These are phyloP conservation scores for Trichoderma sp. DNA, from an alignment of 2,329 filamentous ascomycete genomes.

Conservation along the genomic window DNA sequence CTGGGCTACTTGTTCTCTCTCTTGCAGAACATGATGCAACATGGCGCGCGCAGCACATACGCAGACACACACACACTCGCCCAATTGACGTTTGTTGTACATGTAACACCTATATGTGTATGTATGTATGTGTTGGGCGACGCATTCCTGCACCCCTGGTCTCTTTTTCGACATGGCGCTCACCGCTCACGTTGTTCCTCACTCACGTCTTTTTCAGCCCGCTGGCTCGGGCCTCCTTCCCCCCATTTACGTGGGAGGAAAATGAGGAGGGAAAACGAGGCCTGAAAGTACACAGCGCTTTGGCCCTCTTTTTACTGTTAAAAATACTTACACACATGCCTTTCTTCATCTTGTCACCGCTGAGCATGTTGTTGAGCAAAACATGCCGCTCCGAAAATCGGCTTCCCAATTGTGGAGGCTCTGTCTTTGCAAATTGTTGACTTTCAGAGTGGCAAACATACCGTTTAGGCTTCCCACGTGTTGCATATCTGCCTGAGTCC, in stretches of 20 bases:
- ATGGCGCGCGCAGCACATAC: background rate
- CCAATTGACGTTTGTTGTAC: background rate
- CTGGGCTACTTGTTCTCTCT: background rate
- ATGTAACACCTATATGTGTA: background rate
- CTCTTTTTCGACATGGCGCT: background rate
- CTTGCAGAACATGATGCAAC: background rate
- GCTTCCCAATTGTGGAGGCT: background rate
- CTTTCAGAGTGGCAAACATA: background rate
- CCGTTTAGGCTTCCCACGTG: background rate
- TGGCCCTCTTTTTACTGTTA: conserved; percentile 1
- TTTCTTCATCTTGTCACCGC: background rate
- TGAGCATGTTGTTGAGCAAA: background rate
- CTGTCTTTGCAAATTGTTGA: background rate
- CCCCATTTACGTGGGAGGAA: background rate
- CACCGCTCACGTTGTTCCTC: background rate
- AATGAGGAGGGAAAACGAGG: background rate
- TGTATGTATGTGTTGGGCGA: conserved; percentile 9
- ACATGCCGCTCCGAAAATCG: background rate
- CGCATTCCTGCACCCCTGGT: conserved; percentile 8
- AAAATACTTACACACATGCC: background rate
- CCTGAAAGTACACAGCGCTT: background rate
- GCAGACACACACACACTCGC: background rate
- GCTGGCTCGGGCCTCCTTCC: background rate
- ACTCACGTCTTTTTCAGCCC: background rate
- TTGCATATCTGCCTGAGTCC: background rate